phyloP scores from a whole-genome alignment of 805 yeast species.

The Pichia deserticola region DNA sequence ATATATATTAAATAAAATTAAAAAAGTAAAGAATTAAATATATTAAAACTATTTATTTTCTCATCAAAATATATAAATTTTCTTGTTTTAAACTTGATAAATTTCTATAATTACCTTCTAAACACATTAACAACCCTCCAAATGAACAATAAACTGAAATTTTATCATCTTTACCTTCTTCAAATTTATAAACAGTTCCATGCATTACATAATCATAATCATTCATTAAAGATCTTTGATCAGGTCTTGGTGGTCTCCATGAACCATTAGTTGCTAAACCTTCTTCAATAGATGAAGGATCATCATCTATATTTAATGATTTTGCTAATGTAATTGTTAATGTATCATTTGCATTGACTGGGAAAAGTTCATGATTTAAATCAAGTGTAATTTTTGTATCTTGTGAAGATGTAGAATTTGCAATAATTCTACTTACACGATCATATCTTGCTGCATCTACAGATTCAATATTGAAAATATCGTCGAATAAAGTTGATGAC shows the following conservation, averaged over 20 bases:
- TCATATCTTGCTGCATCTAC: conserved; percentile 87
- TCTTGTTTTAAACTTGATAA: conserved; percentile 89
- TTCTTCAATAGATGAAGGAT: conserved; percentile 26
- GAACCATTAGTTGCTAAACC: conserved; percentile 48
- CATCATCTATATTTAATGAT: conserved; percentile 48
- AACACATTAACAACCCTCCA: conserved; percentile 88
- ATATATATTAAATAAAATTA: too few species aligned
- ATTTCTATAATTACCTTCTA: conserved; percentile 91
- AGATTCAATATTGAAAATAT: conserved; percentile 77
- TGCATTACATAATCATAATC: conserved; percentile 98
- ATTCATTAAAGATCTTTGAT: conserved; percentile 83
- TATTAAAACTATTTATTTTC: conserved; percentile 33
- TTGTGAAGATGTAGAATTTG: conserved; percentile 72
- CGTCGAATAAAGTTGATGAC: conserved; percentile 84
- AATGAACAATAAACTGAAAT: conserved; percentile 90
- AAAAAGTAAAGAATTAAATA: too few species aligned
- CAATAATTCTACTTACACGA: conserved; percentile 84
- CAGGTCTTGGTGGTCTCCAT: conserved; percentile 80
- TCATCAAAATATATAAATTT: conserved; percentile 81
- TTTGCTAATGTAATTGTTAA: conserved; percentile 84
- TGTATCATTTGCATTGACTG: conserved; percentile 67
- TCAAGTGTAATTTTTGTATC: conserved; percentile 83
- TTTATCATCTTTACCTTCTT: conserved; percentile 62
- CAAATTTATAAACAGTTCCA: conserved; percentile 95
- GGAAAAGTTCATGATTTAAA: conserved; percentile 86